A percentile compares a stretch with the other conserved stretches of the same genome.
These are phyloP conservation scores for Ceratocystis colombiana DNA, from an alignment of 2,329 filamentous ascomycete genomes.

Conservation along the genomic window DNA sequence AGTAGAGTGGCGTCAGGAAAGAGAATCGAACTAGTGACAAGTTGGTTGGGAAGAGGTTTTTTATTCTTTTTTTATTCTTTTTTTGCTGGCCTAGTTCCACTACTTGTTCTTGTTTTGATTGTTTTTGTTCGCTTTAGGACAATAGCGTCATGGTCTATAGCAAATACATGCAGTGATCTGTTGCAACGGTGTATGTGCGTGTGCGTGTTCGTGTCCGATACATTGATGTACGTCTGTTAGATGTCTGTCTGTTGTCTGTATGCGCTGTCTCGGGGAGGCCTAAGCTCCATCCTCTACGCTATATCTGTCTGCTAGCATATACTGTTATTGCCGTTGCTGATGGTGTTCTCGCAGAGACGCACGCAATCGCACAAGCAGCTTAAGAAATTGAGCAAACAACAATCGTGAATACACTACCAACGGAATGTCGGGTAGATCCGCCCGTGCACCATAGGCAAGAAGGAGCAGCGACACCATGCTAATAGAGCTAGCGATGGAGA, in stretches of 20 bases:
- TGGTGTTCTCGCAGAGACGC: constrained; percentile 27
- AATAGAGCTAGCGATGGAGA: constrained; percentile 65
- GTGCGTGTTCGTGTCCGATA: background rate
- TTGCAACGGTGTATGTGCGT: background rate
- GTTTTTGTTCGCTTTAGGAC: too few relatives aligned
- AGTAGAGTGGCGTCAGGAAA: constrained; percentile 14
- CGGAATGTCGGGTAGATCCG: constrained; percentile 52
- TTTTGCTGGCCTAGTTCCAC: background rate
- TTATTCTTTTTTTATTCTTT: background rate
- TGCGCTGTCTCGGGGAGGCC: background rate
- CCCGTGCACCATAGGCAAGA: constrained; percentile 54
- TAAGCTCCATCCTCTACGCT: background rate
- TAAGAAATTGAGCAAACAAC: constrained; percentile 33
- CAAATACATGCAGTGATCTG: too few relatives aligned
- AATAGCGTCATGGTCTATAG: too few relatives aligned
- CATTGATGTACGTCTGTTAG: background rate
- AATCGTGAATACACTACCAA: constrained; percentile 38
- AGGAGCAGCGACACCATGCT: constrained; percentile 60
- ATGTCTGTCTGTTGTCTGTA: too few relatives aligned
- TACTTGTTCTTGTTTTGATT: background rate
- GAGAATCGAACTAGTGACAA: too few relatives aligned
- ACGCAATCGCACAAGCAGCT: constrained; percentile 30
- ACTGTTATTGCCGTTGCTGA: background rate
- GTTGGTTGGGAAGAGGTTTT: too few relatives aligned
- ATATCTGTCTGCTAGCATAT: too few relatives aligned